Evolutionary conservation across 768 basidiomycete species (phyloP), one percentile per base, ranked within the genome.

Genomic region (Panellus pusillus): DNA sequence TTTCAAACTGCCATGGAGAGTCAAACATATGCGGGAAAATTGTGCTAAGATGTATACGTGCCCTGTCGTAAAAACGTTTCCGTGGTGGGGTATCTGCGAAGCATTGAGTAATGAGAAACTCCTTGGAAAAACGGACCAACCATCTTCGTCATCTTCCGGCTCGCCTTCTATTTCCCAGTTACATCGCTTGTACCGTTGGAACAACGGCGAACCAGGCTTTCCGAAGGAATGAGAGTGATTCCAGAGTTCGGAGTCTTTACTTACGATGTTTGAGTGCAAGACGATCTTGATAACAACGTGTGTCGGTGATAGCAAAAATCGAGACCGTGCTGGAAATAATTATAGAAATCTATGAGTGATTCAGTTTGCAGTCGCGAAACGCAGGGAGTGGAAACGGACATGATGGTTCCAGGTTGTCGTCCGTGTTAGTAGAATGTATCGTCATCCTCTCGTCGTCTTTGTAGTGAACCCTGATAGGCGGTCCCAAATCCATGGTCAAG

Each of bases 391-490:
- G n/a, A 27, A 48, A 57, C 74, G 54, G 60, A 79, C 83, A 80
- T 57, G 81, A 76, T 61, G 75, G 72, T 38, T 81, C 80, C 47
- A 75, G 72, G 47, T 75, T 77, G 20, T 72, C 74, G n/a, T 71
- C 64, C 15, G 71, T 72, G 28, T 61, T 67, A 4, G 78, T 79
- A 6, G 84, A 79, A 61, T 93, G 91, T 32, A 93, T 93, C 27
- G 81, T 81, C 89, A 93, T 92, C 46, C 91, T 74, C 57, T 90
- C 86, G 63, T 95, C 93, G 50, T 94, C 92, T 66, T 94, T 93
- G 73, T 91, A 90, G 68, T 89, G 87, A 45, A 85, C 74, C 28
- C 86, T 78, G 14, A 84, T 72, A 5, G 93, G 92, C 13, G 89
- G 78, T 6, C 93, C 93, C 17, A 96, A 74, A 57, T 91, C 91